Evolutionary conservation across 2,329 filamentous ascomycete genomes (phyloP).

Genomic region (Aspergillus pseudoviridinutans): DNA sequence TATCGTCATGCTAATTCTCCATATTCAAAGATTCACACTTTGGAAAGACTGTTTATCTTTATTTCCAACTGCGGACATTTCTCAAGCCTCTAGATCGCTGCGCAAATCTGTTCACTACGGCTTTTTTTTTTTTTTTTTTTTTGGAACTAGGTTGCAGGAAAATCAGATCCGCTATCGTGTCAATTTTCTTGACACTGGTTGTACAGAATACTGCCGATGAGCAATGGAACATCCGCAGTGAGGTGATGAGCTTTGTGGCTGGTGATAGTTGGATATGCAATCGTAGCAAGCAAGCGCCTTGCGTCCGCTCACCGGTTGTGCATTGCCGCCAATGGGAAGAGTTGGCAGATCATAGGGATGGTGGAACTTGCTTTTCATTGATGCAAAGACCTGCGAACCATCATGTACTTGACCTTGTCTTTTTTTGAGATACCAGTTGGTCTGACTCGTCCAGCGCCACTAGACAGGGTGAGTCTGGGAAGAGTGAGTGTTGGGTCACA

Average conservation of each 20-base stretch:
- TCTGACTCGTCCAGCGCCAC: slow-evolving; percentile 20
- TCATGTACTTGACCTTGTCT: background rate
- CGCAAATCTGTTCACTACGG: too few relatives aligned
- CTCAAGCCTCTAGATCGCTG: too few relatives aligned
- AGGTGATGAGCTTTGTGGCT: background rate
- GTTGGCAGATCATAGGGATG: background rate
- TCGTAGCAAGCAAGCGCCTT: slow-evolving; percentile 1
- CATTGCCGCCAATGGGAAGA: background rate
- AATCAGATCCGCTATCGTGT: background rate
- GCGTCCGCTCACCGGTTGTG: slow-evolving; percentile 1
- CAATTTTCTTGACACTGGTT: background rate
- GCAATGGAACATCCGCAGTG: too few relatives aligned
- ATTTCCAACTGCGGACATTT: too few relatives aligned
- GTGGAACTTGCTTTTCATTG: background rate
- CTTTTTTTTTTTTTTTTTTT: too few relatives aligned
- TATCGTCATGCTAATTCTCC: too few relatives aligned
- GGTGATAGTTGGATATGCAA: background rate
- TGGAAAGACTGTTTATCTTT: too few relatives aligned
- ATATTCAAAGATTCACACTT: too few relatives aligned
- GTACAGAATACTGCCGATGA: background rate
- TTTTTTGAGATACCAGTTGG: background rate
- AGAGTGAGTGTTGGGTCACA: slow-evolving; percentile 3
- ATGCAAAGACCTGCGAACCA: background rate
- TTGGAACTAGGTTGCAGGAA: background rate
- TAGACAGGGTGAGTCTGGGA: background rate